These are phyloP conservation scores for Capronia epimyces DNA, from an alignment of 2,329 filamentous ascomycete species.

Conservation along the genomic window DNA sequence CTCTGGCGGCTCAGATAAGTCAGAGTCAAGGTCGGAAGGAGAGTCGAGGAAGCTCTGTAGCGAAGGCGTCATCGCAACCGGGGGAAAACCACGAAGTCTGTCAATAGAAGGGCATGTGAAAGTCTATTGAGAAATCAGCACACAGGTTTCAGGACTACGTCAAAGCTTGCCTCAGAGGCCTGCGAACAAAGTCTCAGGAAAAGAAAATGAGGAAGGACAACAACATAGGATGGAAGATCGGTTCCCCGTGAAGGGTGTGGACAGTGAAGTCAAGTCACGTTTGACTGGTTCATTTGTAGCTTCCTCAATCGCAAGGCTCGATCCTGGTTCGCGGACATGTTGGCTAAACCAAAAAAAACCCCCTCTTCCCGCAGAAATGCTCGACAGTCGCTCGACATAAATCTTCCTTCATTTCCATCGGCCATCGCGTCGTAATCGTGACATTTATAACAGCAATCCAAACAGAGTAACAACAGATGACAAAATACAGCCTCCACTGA, in stretches of 20 bases:
- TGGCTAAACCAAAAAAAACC: neutral
- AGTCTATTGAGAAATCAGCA: too few relatives aligned
- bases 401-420: neutral
- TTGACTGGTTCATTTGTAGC: neutral
- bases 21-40: conserved; percentile 11
- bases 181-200: neutral
- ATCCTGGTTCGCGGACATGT: neutral
- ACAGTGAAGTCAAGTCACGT: neutral
- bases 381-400: neutral
- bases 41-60: neutral
- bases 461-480: conserved; percentile 2
- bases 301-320: too few relatives aligned
- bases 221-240: neutral
- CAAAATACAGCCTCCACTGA: neutral
- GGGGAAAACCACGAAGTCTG: too few relatives aligned
- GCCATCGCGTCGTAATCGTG: neutral
- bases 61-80: neutral
- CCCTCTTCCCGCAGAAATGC: neutral
- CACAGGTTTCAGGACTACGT: too few relatives aligned
- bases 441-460: neutral
- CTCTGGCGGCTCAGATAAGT: conserved; percentile 18
- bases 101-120: too few relatives aligned
- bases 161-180: too few relatives aligned
- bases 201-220: neutral
- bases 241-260: neutral